Percentiles rank a stretch among this genome's conserved stretches.
Evolutionary conservation across 176 grass and related monocot genomes (phyloP).

Genomic region (Dendrocalamus sinicus): DNA sequence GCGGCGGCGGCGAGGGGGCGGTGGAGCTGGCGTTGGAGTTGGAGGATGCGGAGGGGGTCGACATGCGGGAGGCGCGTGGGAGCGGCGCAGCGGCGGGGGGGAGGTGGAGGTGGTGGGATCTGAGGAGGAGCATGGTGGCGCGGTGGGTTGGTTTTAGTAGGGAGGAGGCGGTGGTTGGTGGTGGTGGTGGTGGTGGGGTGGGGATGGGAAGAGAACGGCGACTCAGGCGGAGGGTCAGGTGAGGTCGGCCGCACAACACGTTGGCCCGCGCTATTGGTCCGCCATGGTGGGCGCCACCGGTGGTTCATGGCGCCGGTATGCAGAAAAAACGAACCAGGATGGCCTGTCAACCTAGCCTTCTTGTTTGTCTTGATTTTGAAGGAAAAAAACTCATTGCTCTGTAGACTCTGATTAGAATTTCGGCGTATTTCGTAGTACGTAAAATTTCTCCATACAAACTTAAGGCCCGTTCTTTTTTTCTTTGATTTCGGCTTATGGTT

Average conservation of each 20-base stretch:
- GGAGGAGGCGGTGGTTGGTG: slow-evolving; percentile 17
- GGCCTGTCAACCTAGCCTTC: background rate
- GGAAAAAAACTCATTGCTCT: too few species aligned
- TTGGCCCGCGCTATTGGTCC: slow-evolving; percentile 38
- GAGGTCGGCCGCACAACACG: slow-evolving; percentile 46
- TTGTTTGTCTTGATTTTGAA: slow-evolving; percentile 6
- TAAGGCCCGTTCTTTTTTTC: too few species aligned
- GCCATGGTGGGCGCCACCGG: background rate
- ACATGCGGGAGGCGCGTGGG: slow-evolving; percentile 41
- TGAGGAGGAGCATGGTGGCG: slow-evolving; percentile 72
- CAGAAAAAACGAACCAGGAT: slow-evolving; percentile 19
- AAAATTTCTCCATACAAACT: too few species aligned
- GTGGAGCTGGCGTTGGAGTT: slow-evolving; percentile 53
- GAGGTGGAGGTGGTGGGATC: slow-evolving; percentile 70
- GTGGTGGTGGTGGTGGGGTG: background rate
- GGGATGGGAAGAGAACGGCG: slow-evolving; percentile 35
- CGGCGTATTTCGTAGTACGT: too few species aligned
- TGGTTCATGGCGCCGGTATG: background rate
- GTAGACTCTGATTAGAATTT: too few species aligned
- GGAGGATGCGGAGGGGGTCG: slow-evolving; percentile 31
- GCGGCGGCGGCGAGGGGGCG: slow-evolving; percentile 34
- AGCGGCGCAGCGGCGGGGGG: slow-evolving; percentile 30
- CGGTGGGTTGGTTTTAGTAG: slow-evolving; percentile 52
- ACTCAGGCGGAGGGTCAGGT: background rate
- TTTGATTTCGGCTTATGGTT: too few species aligned